Percentiles rank a stretch among this genome's conserved stretches.
These are phyloP conservation scores for Tuctoria greenei DNA, from an alignment of 176 grass and related monocot species.

Conservation along the genomic window DNA sequence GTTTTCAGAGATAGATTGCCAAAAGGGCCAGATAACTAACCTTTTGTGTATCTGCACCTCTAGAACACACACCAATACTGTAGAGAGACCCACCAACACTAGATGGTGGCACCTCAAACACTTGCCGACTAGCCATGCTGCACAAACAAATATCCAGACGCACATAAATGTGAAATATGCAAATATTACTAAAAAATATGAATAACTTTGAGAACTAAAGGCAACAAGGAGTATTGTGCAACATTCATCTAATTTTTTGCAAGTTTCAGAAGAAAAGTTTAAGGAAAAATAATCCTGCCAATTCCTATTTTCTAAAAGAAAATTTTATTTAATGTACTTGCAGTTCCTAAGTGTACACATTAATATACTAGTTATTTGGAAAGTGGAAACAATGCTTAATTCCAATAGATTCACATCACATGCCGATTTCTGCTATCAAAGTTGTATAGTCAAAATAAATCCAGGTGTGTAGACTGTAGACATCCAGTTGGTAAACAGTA, in stretches of 20 bases:
- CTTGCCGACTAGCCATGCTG: constrained; percentile 84
- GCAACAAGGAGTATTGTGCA: background rate
- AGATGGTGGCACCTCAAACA: constrained; percentile 71
- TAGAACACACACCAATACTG: constrained; percentile 79
- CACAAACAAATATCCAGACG: constrained; percentile 43
- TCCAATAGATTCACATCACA: background rate
- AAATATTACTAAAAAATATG: background rate
- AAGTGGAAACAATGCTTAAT: constrained; percentile 7
- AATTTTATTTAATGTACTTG: too few relatives aligned
- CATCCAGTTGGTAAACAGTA: background rate
- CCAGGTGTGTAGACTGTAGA: background rate
- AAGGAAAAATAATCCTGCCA: background rate
- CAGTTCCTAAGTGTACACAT: background rate
- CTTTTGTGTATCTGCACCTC: constrained; percentile 79
- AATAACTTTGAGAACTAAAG: constrained; percentile 3
- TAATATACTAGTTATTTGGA: constrained; percentile 4
- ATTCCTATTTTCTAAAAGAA: background rate
- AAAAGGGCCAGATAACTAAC: constrained; percentile 35
- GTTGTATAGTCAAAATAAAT: background rate
- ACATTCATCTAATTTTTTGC: background rate
- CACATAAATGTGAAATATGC: constrained; percentile 24
- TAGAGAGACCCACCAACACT: constrained; percentile 79
- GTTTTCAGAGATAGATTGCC: background rate
- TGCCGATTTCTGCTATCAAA: background rate
- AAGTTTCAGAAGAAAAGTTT: background rate